Evolutionary conservation across 108 stramenopile species (phyloP), one percentile per base, ranked within the genome.

Genomic region (Pelagomonas calceolata): DNA sequence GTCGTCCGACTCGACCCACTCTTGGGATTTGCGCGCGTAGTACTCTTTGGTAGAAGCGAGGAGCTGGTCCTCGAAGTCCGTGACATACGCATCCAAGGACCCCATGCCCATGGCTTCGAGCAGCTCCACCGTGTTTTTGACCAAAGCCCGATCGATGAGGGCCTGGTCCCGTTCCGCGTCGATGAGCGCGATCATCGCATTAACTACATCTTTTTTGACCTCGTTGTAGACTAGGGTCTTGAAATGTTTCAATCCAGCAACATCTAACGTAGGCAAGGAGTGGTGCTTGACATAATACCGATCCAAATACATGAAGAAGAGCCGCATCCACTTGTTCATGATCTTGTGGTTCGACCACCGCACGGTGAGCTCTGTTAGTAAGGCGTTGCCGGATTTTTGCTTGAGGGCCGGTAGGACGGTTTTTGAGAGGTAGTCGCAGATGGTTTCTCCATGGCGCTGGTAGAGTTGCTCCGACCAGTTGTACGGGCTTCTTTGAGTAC

Each of bases 241-340:
- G 88, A 98, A 99, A 70, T 87, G 83, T 43, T 83, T 84, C 44
- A 98, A 78, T 12, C 96, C 95, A 32, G 95, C 90, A 70, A 92
- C 88, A 44, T 74, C 78, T 17, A 99, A 66, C 34, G 66, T 33
- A 4, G 75, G 75, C 65, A 76, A 65, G 43, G 16, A 34, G 70
- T 74, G 69, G 73, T 70, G 64, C 63, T 96, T 94, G 73, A 98
- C 94, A 79, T 95, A 95, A 88, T 96, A 98, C 32, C 95, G 87
- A 84, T 95, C 93, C 37, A 99, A 86, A 82, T 99, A 99, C 76
- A 91, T 95, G 81, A 99, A 99, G 83, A 99, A 98, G 68, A 93
- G 92, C 70, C 85, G 92, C 75, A 98, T 88, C 99, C 99, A 99
- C 77, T 96, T 95, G 85, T 98, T 97, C 99, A 99, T 99, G 72